Evolutionary conservation across 2,329 filamentous ascomycete genomes (phyloP).

Genomic region (Thielaviopsis populi): DNA sequence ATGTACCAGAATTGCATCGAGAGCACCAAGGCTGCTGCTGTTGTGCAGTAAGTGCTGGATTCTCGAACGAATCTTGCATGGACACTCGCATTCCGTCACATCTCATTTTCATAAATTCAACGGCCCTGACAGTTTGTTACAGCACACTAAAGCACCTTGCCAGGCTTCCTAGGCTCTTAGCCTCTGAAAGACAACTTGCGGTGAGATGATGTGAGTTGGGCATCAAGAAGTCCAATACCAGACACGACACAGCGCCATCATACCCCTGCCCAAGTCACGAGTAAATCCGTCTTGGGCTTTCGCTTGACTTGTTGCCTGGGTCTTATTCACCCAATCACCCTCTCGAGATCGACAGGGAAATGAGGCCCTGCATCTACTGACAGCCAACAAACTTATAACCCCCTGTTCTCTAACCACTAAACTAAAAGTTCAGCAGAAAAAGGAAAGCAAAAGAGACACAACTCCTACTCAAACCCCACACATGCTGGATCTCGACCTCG

Average conservation of each 20-base stretch:
- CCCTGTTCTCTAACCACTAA: not conserved
- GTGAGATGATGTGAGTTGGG: slow-evolving; percentile 4
- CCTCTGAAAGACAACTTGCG: not conserved
- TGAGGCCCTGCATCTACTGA: slow-evolving; percentile 1
- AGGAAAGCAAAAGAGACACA: not conserved
- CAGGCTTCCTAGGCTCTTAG: not conserved
- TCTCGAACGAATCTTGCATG: not conserved
- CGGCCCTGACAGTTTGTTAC: not conserved
- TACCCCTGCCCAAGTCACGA: not conserved
- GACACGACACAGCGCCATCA: not conserved
- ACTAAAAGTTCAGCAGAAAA: not conserved
- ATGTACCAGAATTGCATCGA: not conserved
- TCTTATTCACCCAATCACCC: not conserved
- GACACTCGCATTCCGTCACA: not conserved
- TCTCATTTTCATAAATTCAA: not conserved
- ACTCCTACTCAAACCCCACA: not conserved
- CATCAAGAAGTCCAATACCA: slow-evolving; percentile 3
- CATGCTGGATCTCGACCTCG: not conserved
- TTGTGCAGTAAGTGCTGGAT: not conserved
- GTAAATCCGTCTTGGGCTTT: not conserved
- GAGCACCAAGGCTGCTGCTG: not conserved
- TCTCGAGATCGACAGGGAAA: not conserved
- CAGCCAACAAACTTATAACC: not conserved
- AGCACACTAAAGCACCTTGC: not conserved
- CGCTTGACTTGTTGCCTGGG: not conserved